These are phyloP conservation scores for Talaromyces liani DNA, from an alignment of 495 filamentous ascomycete genomes.

Conservation along the genomic window DNA sequence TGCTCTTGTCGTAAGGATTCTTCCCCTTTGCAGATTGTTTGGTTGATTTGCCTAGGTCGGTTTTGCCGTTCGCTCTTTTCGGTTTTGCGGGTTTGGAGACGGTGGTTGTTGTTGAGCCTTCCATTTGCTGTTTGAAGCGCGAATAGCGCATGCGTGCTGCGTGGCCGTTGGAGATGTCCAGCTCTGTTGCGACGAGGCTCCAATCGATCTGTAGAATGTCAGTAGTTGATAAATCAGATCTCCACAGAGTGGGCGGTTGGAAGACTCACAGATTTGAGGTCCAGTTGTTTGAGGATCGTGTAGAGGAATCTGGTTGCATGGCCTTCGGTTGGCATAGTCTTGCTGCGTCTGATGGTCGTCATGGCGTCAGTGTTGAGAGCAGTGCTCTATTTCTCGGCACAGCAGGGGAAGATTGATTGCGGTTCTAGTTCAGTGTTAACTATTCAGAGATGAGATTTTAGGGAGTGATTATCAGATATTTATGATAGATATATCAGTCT, in stretches of 20 bases:
- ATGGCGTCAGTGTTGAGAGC: background rate
- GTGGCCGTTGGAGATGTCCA: conserved; percentile 69
- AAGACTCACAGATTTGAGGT: conserved; percentile 58
- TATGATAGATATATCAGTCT: background rate
- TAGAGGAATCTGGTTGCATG: conserved; percentile 57
- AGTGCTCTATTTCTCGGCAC: background rate
- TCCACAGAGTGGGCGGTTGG: background rate
- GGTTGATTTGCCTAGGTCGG: conserved; percentile 12
- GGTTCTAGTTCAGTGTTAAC: background rate
- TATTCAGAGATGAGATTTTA: background rate
- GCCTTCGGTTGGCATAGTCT: conserved; percentile 40
- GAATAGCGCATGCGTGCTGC: conserved; percentile 76
- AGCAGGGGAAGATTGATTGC: background rate
- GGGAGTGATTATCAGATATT: background rate
- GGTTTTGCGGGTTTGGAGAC: conserved; percentile 15
- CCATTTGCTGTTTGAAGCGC: conserved; percentile 58
- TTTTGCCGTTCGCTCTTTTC: conserved; percentile 17
- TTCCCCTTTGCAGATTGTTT: conserved; percentile 2
- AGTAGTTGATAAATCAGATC: background rate
- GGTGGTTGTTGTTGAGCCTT: conserved; percentile 28
- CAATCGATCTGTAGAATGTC: conserved; percentile 56
- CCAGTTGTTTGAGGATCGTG: conserved; percentile 67
- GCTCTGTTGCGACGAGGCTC: conserved; percentile 55
- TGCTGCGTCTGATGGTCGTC: conserved; percentile 24
- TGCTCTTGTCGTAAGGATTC: conserved; percentile 10